Percentiles rank a stretch among this genome's conserved stretches.
phyloP scores from a whole-genome alignment of 2,329 filamentous ascomycete genomes.

The Aaosphaeria arxii region DNA sequence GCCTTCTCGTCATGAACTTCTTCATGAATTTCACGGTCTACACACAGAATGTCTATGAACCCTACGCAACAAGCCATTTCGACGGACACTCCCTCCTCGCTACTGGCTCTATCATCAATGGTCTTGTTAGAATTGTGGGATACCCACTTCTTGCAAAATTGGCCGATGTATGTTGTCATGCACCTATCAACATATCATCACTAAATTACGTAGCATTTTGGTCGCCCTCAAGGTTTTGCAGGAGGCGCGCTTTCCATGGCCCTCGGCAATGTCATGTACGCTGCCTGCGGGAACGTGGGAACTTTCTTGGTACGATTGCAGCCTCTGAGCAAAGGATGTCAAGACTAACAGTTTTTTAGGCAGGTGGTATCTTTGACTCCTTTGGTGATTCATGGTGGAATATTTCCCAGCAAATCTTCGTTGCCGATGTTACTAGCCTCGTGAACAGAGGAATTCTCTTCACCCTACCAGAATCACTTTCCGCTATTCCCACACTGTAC shows the following conservation, averaged over 20 bases:
- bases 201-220: neutral
- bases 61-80: neutral
- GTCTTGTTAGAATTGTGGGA: neutral
- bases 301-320: neutral
- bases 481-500: neutral
- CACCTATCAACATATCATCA: neutral
- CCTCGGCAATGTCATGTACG: neutral
- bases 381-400: neutral
- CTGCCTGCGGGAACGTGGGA: neutral
- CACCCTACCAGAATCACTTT: neutral
- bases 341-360: neutral
- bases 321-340: neutral
- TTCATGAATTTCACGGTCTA: neutral
- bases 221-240: neutral
- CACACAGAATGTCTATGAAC: neutral
- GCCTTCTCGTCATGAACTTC: neutral
- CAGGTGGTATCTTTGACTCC: neutral
- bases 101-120: neutral
- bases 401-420: neutral
- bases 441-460: neutral
- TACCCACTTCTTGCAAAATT: neutral
- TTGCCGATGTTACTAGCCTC: neutral
- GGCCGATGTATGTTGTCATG: neutral
- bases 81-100: neutral
- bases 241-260: neutral